These are phyloP conservation scores for Populus deltoides DNA, from an alignment of 345 rosid species.

Conservation along the genomic window DNA sequence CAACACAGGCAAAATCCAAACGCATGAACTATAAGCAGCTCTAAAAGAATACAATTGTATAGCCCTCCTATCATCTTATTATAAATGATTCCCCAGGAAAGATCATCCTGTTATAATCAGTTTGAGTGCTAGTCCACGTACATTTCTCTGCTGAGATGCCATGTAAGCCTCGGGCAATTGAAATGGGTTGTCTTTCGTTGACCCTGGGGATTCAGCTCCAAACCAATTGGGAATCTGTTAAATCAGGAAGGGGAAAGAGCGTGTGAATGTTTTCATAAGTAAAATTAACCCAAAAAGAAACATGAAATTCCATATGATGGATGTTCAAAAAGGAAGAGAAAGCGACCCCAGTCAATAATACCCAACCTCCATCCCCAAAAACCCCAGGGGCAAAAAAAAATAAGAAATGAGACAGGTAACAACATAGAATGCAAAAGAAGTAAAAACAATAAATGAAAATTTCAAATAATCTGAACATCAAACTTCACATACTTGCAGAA, in stretches of 20 bases:
- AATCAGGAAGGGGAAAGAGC: constrained; percentile 11
- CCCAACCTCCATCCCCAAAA: background rate
- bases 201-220: constrained; percentile 60
- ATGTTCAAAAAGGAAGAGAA: background rate
- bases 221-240: constrained; percentile 92
- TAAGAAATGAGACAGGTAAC: background rate
- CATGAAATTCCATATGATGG: background rate
- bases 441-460: background rate
- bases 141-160: constrained; percentile 80
- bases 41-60: background rate
- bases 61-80: constrained; percentile 9
- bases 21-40: constrained; percentile 1
- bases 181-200: constrained; percentile 85
- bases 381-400: background rate
- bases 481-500: background rate
- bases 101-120: background rate
- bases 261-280: background rate
- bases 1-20: constrained; percentile 7
- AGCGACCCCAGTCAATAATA: background rate
- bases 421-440: background rate
- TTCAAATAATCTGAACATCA: background rate
- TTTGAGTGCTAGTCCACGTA: constrained; percentile 22
- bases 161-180: constrained; percentile 68
- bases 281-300: background rate
- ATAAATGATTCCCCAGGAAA: background rate